Evolutionary conservation across 306 rosid species (phyloP).

Genomic region (Styphnolobium japonicum): DNA sequence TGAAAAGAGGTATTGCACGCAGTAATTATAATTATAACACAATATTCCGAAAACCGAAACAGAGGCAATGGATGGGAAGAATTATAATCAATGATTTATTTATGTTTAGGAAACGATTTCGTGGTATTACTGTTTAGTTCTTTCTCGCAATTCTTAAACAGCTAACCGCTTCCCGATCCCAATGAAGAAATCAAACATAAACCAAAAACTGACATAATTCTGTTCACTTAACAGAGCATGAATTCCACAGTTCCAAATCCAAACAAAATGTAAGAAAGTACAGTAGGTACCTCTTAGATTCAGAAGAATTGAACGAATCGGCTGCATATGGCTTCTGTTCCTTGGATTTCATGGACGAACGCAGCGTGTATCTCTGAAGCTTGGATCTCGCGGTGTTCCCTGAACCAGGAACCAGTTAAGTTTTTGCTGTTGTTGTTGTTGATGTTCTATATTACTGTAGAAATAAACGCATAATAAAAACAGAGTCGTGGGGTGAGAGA

Average conservation of each 20-base stretch:
- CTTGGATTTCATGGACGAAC: conserved; percentile 53
- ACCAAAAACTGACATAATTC: not conserved
- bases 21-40: no score
- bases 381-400: conserved; percentile 46
- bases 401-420: conserved; percentile 24
- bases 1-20: not conserved
- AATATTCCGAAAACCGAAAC: not conserved
- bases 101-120: not conserved
- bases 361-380: conserved; percentile 62
- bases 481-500: not conserved
- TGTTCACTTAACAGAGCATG: not conserved
- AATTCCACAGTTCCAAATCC: not conserved
- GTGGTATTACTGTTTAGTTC: no score
- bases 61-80: not conserved
- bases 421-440: no score
- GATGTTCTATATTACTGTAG: not conserved
- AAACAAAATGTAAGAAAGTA: not conserved
- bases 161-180: not conserved
- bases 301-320: conserved; percentile 40
- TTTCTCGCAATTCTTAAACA: not conserved
- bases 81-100: not conserved
- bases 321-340: conserved; percentile 42
- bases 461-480: not conserved
- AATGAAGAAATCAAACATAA: not conserved
- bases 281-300: conserved; percentile 58